phyloP scores from a whole-genome alignment of 2,329 filamentous ascomycete genomes.

The Scorias spongiosa region DNA sequence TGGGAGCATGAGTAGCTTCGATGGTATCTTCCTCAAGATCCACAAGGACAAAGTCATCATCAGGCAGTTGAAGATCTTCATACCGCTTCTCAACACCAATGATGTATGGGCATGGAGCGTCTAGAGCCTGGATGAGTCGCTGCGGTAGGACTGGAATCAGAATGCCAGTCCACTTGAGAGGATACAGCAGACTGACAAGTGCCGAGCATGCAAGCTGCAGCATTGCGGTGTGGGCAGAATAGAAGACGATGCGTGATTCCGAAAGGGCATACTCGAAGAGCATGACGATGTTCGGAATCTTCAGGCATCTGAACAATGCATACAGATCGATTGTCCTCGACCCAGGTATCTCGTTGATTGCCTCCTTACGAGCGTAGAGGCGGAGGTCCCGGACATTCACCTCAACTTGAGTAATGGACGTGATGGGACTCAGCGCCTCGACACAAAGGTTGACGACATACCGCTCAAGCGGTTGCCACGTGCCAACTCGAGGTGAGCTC shows the following conservation, averaged over 20 bases:
- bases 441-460: constrained; percentile 96
- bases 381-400: constrained; percentile 77
- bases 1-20: constrained; percentile 66
- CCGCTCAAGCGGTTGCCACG: constrained; percentile 91
- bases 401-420: constrained; percentile 92
- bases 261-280: constrained; percentile 86
- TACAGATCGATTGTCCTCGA: constrained; percentile 87
- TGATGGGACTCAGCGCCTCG: constrained; percentile 80
- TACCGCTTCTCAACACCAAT: constrained; percentile 91
- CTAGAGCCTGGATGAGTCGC: constrained; percentile 73
- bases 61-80: constrained; percentile 69
- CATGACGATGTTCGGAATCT: constrained; percentile 80
- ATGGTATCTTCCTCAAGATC: constrained; percentile 86
- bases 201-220: constrained; percentile 82
- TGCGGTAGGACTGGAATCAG: constrained; percentile 86
- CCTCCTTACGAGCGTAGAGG: constrained; percentile 85
- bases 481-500: constrained; percentile 77
- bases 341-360: constrained; percentile 79
- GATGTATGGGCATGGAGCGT: constrained; percentile 93
- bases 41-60: constrained; percentile 90
- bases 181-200: constrained; percentile 73
- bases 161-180: constrained; percentile 82
- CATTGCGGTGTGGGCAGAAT: constrained; percentile 94
- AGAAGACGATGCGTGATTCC: constrained; percentile 87
- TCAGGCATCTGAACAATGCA: constrained; percentile 77